Evolutionary conservation across 139 green algal genomes (phyloP), one percentile per base, ranked within the genome.

Genomic region (Tetraselmis chui): DNA sequence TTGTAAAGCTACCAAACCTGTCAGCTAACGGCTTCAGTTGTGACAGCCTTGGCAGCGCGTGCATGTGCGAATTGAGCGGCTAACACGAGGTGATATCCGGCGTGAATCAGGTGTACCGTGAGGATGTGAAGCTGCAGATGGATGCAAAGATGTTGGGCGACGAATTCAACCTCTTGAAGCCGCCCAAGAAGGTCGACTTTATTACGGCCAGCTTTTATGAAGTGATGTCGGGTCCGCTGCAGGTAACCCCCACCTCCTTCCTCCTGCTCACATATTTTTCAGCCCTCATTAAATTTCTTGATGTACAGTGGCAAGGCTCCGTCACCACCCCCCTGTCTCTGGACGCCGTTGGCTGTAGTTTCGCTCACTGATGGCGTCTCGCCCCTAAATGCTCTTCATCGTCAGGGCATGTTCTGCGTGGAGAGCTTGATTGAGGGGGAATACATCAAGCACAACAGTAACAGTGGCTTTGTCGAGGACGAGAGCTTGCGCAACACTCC

Each of bases 361-460:
- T n/a, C n/a, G n/a, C n/a, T n/a, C n/a, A n/a, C n/a, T n/a, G n/a
- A n/a, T n/a, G n/a, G n/a, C n/a, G n/a, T n/a, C n/a, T n/a, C n/a
- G n/a, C n/a, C n/a, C n/a, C n/a, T n/a, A n/a, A n/a, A n/a, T n/a
- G n/a, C n/a, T n/a, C n/a, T n/a, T n/a, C n/a, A n/a, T 67, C 18
- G 45, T 5, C 45, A 67, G 45, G 45, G 45, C 45, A 25, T 90
- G 28, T 88, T 87, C 76, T 80, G 30, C 31, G 76, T 90, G 24
- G 88, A 92, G 86, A 81, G 88, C 83, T 75, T 87, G 23, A 90
- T 92, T 28, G 85, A 90, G 85, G 88, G 88, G 5, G 88, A 90
- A 77, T 90, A 92, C 77, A 80, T 92, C 31, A 92, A 89, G 83
- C 85, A 88, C 87, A 88, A 87, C 81, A 77, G 74, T 25, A 90